Conservation (phyloP, 2,329 filamentous ascomycete genomes). For the Davidsoniella australis region DNA sequence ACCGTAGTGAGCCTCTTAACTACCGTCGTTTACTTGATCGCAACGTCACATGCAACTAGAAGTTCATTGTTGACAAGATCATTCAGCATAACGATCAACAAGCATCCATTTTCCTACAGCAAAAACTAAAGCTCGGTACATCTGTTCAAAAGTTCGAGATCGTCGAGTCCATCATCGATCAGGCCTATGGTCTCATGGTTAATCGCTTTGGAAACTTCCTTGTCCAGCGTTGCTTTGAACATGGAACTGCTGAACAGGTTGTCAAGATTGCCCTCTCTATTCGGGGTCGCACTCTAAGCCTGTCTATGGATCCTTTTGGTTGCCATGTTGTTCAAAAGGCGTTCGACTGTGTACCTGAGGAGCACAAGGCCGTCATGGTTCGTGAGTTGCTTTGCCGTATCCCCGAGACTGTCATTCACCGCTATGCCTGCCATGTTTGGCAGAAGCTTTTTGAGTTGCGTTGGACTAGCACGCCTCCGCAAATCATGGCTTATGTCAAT, state of each 20-base stretch:
- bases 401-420: constrained; percentile 93
- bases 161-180: constrained; percentile 85
- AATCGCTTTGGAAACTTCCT: constrained; percentile 98
- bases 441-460: constrained; percentile 97
- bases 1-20: constrained; percentile 67
- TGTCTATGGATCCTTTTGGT: constrained; percentile 97
- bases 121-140: constrained; percentile 95
- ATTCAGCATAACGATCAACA: constrained; percentile 98
- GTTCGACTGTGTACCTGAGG: constrained; percentile 91
- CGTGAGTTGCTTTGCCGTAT: constrained; percentile 89
- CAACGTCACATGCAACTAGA: constrained; percentile 96
- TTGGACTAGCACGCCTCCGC: constrained; percentile 85
- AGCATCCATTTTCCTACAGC: constrained; percentile 94
- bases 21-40: constrained; percentile 90
- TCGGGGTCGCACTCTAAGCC: constrained; percentile 76
- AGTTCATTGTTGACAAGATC: constrained; percentile 98
- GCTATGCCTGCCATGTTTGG: constrained; percentile 98
- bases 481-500: constrained; percentile 98
- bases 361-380: constrained; percentile 98
- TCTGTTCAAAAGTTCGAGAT: constrained; percentile 94
- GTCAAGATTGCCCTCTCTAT: constrained; percentile 89
- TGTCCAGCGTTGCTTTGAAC: constrained; percentile 96
- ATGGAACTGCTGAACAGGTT: constrained; percentile 86
- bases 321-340: constrained; percentile 98
- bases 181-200: constrained; percentile 91